These are phyloP conservation scores for Rubroboletus satanas DNA, from an alignment of 768 basidiomycete species.

Conservation along the genomic window DNA sequence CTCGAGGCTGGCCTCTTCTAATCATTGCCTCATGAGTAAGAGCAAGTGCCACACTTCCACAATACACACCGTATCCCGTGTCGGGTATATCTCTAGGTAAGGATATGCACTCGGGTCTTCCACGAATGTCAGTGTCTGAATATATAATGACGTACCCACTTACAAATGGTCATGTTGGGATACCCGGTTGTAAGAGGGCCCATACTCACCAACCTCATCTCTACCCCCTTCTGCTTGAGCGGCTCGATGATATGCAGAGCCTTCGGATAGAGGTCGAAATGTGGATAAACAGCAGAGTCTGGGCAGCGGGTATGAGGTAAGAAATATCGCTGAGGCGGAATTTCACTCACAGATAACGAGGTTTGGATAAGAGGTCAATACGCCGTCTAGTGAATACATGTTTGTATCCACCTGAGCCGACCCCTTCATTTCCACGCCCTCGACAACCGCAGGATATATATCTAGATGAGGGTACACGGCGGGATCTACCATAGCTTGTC, in stretches of 20 bases:
- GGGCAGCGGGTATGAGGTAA: not conserved
- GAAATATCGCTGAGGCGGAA: not conserved
- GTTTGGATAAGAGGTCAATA: constrained; percentile 8
- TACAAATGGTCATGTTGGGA: constrained; percentile 29
- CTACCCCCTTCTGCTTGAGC: constrained; percentile 48
- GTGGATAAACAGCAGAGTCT: constrained; percentile 43
- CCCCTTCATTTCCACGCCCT: not conserved
- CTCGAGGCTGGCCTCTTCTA: constrained; percentile 1
- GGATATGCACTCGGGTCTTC: constrained; percentile 41
- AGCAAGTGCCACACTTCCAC: not conserved
- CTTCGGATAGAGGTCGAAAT: constrained; percentile 39
- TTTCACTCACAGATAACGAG: constrained; percentile 18
- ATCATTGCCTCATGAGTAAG: constrained; percentile 2
- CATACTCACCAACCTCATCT: constrained; percentile 1
- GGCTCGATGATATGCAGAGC: constrained; percentile 35
- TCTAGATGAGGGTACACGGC: constrained; percentile 40
- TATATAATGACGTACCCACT: constrained; percentile 1
- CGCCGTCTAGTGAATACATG: not conserved
- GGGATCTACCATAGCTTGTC: constrained; percentile 29
- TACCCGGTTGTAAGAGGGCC: constrained; percentile 16
- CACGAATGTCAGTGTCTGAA: constrained; percentile 19
- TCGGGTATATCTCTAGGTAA: constrained; percentile 39
- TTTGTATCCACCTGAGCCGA: not conserved
- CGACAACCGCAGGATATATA: constrained; percentile 32
- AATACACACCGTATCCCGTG: constrained; percentile 6